Percentiles rank a stretch among this genome's conserved stretches.
phyloP scores from a whole-genome alignment of 306 rosid genomes.

The Sphenostylis stenocarpa region DNA sequence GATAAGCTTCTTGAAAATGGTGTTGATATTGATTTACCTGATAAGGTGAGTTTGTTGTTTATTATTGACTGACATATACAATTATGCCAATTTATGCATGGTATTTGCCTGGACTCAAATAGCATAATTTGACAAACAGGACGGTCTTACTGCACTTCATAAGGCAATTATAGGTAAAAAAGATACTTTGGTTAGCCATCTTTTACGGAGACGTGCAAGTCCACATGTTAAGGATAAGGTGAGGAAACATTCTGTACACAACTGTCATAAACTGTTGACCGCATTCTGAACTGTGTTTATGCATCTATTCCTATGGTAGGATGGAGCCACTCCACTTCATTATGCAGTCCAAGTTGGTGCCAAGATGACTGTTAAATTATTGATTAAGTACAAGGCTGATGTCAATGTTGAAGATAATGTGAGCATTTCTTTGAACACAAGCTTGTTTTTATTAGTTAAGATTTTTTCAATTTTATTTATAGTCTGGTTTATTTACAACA shows the following conservation, averaged over 20 bases:
- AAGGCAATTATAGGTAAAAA: slow-evolving; percentile 79
- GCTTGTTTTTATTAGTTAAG: background rate
- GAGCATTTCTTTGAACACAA: slow-evolving; percentile 25
- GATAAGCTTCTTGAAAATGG: slow-evolving; percentile 82
- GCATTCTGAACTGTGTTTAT: slow-evolving; percentile 27
- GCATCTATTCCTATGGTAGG: slow-evolving; percentile 48
- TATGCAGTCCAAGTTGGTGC: slow-evolving; percentile 95
- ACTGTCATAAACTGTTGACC: slow-evolving; percentile 9
- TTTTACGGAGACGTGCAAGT: slow-evolving; percentile 88
- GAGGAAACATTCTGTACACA: slow-evolving; percentile 25
- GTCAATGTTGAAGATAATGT: slow-evolving; percentile 80
- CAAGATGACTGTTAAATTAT: slow-evolving; percentile 78
- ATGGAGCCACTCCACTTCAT: slow-evolving; percentile 97
- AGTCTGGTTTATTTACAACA: slow-evolving; percentile 1
- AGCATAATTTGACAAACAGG: slow-evolving; percentile 57
- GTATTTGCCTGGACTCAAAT: slow-evolving; percentile 18
- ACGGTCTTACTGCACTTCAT: slow-evolving; percentile 90
- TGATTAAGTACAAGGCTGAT: slow-evolving; percentile 77
- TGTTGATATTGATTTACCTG: slow-evolving; percentile 51
- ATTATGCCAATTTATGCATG: slow-evolving; percentile 1
- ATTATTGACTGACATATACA: slow-evolving; percentile 1
- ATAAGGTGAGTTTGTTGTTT: slow-evolving; percentile 46
- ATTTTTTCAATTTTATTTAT: background rate
- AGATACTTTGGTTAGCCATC: slow-evolving; percentile 85
- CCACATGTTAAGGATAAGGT: slow-evolving; percentile 84